A percentile compares a stretch with the other conserved stretches of the same genome.
Conservation (phyloP, 257 asterid species). For the Euphrasia confusa region DNA sequence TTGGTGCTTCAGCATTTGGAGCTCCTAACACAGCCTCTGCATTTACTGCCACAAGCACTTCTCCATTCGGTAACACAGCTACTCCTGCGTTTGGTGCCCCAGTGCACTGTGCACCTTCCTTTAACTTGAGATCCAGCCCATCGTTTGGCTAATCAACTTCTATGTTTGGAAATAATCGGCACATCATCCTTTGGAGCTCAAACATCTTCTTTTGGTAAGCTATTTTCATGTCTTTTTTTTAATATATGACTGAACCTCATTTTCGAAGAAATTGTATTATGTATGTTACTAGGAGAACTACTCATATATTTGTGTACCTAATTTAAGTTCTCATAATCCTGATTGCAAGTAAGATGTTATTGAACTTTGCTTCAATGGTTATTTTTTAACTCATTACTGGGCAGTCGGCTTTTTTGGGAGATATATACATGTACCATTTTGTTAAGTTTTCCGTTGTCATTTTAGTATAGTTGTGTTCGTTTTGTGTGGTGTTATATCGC, state of each 20-base stretch:
- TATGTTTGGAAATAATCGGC: slow-evolving; percentile 59
- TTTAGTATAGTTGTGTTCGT: no score
- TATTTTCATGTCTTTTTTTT: slow-evolving; percentile 8
- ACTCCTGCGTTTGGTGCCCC: no score
- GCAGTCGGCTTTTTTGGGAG: no score
- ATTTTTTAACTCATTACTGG: no score
- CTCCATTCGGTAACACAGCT: slow-evolving; percentile 55
- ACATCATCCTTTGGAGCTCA: slow-evolving; percentile 61
- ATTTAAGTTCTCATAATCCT: no score
- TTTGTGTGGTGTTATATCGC: no score
- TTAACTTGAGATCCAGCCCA: slow-evolving; percentile 57
- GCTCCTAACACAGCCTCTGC: slow-evolving; percentile 38
- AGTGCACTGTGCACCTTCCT: slow-evolving; percentile 53
- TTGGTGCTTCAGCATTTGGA: slow-evolving; percentile 62
- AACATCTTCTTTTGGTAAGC: slow-evolving; percentile 79
- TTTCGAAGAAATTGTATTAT: background rate
- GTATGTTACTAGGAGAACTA: no score
- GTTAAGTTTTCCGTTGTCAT: no score
- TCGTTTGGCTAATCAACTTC: slow-evolving; percentile 65
- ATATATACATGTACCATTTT: no score
- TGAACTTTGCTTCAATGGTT: no score
- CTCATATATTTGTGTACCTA: background rate
- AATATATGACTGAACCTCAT: no score
- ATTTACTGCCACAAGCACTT: slow-evolving; percentile 52
- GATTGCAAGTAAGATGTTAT: no score